Evolutionary conservation across 768 basidiomycete species (phyloP).

Genomic region (Rubroboletus pulcherrimus): DNA sequence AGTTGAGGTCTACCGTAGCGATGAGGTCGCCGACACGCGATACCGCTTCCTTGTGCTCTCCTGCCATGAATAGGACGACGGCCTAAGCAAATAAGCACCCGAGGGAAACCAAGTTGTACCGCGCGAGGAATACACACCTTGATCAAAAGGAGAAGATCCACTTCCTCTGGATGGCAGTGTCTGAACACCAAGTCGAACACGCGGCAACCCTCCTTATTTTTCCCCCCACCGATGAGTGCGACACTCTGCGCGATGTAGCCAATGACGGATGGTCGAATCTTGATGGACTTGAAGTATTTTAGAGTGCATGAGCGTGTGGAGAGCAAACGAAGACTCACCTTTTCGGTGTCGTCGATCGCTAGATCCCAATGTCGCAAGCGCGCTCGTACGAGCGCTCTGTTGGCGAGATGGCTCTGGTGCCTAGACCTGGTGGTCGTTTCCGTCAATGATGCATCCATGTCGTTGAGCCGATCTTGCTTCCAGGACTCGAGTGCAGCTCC

Average conservation of each 20-base stretch:
- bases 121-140: neutral
- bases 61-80: neutral
- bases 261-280: neutral
- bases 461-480: neutral
- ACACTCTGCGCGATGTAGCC: constrained; percentile 6
- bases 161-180: neutral
- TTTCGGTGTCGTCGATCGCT: neutral
- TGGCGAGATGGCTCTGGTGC: too few species aligned
- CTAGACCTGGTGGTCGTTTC: too few species aligned
- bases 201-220: neutral
- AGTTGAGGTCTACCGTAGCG: neutral
- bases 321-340: neutral
- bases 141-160: neutral
- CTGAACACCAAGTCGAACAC: constrained; percentile 5
- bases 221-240: neutral
- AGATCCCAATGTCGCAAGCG: neutral
- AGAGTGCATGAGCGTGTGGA: neutral
- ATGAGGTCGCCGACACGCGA: neutral
- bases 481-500: neutral
- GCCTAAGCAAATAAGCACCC: neutral
- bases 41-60: too few species aligned
- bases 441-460: neutral
- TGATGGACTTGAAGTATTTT: constrained; percentile 1
- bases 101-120: neutral
- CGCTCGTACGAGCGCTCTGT: too few species aligned